Conservation (phyloP, 192 early-diverging fungal species). For the Entomortierella lignicola region DNA sequence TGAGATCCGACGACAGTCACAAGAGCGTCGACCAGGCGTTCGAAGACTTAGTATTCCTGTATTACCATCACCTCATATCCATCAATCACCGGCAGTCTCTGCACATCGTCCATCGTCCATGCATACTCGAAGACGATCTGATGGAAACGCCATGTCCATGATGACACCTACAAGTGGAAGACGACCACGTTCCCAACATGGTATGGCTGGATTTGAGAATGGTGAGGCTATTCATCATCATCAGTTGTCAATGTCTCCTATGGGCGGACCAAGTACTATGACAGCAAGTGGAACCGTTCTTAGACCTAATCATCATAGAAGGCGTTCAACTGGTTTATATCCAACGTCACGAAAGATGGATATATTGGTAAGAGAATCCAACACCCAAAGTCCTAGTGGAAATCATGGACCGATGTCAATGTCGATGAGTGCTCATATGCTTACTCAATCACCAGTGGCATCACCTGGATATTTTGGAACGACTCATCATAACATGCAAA, state of each 20-base stretch:
- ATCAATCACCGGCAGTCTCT: background rate
- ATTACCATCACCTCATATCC: background rate
- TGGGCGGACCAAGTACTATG: conserved; percentile 6
- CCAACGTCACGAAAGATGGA: conserved; percentile 10
- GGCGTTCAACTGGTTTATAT: conserved; percentile 27
- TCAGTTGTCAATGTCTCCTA: conserved; percentile 22
- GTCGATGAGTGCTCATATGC: conserved; percentile 9
- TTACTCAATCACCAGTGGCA: background rate
- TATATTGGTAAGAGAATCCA: conserved; percentile 5
- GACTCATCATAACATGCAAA: conserved; percentile 21
- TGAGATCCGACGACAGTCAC: background rate
- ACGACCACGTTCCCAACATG: conserved; percentile 6
- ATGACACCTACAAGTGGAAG: background rate
- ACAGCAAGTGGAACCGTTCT: conserved; percentile 30
- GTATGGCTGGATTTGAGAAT: conserved; percentile 5
- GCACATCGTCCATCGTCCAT: conserved; percentile 4
- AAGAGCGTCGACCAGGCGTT: conserved; percentile 1
- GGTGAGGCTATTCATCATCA: background rate
- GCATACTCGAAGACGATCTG: conserved; percentile 28
- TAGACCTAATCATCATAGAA: conserved; percentile 11
- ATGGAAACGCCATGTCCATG: conserved; percentile 1
- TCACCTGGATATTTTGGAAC: conserved; percentile 44
- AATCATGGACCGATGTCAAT: background rate
- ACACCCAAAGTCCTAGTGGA: background rate
- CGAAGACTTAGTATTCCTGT: conserved; percentile 22